Conservation (phyloP, 345 rosid genomes). For the Eucalyptus virginea region DNA sequence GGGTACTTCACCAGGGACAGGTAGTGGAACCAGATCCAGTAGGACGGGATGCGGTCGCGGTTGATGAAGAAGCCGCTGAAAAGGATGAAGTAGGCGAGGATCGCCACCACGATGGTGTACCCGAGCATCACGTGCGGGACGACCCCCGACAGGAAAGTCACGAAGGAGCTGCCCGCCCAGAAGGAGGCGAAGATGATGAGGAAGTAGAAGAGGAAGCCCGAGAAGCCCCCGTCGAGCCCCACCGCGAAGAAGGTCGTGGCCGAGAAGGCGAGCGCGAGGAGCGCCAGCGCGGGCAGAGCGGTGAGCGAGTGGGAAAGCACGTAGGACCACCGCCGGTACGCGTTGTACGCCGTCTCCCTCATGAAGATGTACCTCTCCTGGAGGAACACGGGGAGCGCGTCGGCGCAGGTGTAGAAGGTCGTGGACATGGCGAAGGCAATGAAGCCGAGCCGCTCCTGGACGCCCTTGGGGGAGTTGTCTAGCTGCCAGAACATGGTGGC, state of each 20-base stretch:
- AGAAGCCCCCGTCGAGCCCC: slow-evolving; percentile 71
- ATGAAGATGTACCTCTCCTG: slow-evolving; percentile 95
- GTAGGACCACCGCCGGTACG: slow-evolving; percentile 79
- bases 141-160: slow-evolving; percentile 78
- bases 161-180: slow-evolving; percentile 94
- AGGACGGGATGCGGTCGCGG: slow-evolving; percentile 66
- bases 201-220: slow-evolving; percentile 65
- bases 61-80: slow-evolving; percentile 94
- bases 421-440: slow-evolving; percentile 97
- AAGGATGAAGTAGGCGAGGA: slow-evolving; percentile 81
- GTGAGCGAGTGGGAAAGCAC: slow-evolving; percentile 65
- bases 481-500: slow-evolving; percentile 90
- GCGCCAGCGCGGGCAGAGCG: slow-evolving; percentile 37
- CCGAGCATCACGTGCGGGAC: slow-evolving; percentile 95
- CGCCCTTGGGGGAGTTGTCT: slow-evolving; percentile 81
- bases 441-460: slow-evolving; percentile 80
- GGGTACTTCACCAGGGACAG: slow-evolving; percentile 87
- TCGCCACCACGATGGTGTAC: slow-evolving; percentile 80
- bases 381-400: slow-evolving; percentile 85
- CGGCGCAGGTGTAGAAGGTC: slow-evolving; percentile 92
- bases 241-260: slow-evolving; percentile 77
- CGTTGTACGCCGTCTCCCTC: slow-evolving; percentile 88
- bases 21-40: slow-evolving; percentile 99
- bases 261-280: slow-evolving; percentile 60
- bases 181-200: slow-evolving; percentile 69